phyloP scores from a whole-genome alignment of 306 rosid species.

The Cotoneaster glaucophyllus region DNA sequence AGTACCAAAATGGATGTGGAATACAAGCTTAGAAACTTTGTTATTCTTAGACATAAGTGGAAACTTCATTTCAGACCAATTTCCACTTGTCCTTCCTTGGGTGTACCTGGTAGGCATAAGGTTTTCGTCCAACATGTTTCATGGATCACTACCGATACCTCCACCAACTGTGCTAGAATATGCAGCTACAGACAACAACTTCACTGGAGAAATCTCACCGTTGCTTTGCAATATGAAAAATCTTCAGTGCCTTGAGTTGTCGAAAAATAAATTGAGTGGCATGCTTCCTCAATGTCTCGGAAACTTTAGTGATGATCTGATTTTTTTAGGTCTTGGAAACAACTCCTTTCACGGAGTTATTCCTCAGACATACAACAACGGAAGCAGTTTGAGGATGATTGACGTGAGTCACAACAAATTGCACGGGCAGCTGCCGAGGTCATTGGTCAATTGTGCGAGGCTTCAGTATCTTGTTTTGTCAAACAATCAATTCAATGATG shows the following conservation, averaged over 20 bases:
- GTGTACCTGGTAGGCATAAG: too few relatives aligned
- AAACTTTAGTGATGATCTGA: background rate
- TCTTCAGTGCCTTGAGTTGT: background rate
- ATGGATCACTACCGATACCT: background rate
- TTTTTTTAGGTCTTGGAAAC: background rate
- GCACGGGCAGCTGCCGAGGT: background rate
- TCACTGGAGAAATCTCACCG: background rate
- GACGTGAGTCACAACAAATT: conserved; percentile 8
- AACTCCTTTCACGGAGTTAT: background rate
- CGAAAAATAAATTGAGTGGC: conserved; percentile 6
- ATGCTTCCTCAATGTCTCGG: background rate
- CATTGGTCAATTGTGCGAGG: background rate
- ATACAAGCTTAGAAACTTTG: background rate
- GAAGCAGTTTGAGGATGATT: background rate
- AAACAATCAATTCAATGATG: background rate
- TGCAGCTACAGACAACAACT: background rate
- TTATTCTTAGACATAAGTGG: background rate
- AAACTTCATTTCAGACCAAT: background rate
- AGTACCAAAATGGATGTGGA: conserved; percentile 2
- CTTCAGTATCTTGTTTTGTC: background rate
- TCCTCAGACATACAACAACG: background rate
- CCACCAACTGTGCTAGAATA: background rate
- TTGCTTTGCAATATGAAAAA: background rate
- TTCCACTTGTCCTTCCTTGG: too few relatives aligned
- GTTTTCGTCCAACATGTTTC: background rate